Evolutionary conservation across 345 rosid genomes (phyloP).

Genomic region (Gossypium ekmanianum): DNA sequence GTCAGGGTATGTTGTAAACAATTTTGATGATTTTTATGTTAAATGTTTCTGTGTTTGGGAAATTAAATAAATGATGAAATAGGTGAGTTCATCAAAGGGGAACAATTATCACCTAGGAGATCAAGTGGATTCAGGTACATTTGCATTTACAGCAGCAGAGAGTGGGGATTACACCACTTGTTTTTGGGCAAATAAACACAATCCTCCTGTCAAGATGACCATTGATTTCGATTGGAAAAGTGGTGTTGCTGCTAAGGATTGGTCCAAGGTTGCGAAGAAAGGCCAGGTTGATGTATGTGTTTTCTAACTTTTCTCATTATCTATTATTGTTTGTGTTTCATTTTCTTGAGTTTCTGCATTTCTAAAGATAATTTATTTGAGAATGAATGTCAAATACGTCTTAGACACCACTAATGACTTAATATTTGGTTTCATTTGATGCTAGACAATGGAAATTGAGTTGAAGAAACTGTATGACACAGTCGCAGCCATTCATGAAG

Average conservation of each 20-base stretch:
- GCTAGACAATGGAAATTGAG: not conserved
- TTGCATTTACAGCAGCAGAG: not conserved
- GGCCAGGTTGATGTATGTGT: not conserved
- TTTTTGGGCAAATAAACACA: not conserved
- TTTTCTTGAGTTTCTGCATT: no score
- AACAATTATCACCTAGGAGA: not conserved
- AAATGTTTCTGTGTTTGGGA: not conserved
- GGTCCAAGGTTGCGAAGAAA: constrained; percentile 1
- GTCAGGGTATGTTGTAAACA: not conserved
- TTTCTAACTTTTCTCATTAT: not conserved
- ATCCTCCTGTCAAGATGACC: not conserved
- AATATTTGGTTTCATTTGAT: not conserved
- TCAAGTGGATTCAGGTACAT: not conserved
- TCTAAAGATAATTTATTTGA: not conserved
- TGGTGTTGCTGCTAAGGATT: not conserved
- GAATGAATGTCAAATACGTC: not conserved
- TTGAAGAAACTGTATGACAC: not conserved
- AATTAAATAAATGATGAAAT: not conserved
- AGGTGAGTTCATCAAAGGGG: not conserved
- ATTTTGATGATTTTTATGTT: not conserved
- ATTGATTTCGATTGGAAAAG: not conserved
- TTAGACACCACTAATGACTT: not conserved
- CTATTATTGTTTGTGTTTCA: no score
- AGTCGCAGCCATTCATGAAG: not conserved
- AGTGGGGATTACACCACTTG: constrained; percentile 5